A percentile compares a stretch with the other conserved stretches of the same genome.
These are phyloP conservation scores for Trametes coccinea DNA, from an alignment of 768 basidiomycete genomes.

Conservation along the genomic window DNA sequence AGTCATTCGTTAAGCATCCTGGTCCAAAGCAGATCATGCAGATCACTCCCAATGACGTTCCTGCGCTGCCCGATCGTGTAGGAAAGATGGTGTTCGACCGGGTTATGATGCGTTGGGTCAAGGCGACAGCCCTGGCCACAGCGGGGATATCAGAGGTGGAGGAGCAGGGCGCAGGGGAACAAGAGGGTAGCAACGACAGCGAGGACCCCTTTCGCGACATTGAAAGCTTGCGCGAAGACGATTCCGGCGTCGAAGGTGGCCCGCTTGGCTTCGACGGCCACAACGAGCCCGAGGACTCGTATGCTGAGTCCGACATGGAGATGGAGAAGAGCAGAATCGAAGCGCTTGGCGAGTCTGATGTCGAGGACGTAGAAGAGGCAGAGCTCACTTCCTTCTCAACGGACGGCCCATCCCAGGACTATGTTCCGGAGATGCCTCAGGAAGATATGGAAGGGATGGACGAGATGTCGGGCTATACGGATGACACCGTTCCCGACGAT, in stretches of 20 bases:
- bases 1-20: constrained; percentile 83
- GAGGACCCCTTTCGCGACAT: constrained; percentile 94
- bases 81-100: constrained; percentile 90
- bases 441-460: constrained; percentile 30
- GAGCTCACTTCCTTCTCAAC: constrained; percentile 73
- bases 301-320: constrained; percentile 8
- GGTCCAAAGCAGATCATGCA: constrained; percentile 78
- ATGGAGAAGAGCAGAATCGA: constrained; percentile 43
- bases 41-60: constrained; percentile 81
- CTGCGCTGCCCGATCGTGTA: constrained; percentile 68
- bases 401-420: constrained; percentile 55
- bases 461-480: constrained; percentile 21
- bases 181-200: constrained; percentile 50
- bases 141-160: constrained; percentile 31
- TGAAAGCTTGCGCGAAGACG: constrained; percentile 73
- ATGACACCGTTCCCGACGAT: constrained; percentile 48
- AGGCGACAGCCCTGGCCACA: constrained; percentile 45
- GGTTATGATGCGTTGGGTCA: constrained; percentile 84
- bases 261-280: neutral
- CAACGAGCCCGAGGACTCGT: constrained; percentile 18
- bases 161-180: constrained; percentile 34
- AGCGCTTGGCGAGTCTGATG: constrained; percentile 45
- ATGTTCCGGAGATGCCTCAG: constrained; percentile 45
- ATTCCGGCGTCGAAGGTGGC: constrained; percentile 2
- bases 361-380: constrained; percentile 65